phyloP scores from a whole-genome alignment of 768 basidiomycete species.

The Scleroderma bovista region DNA sequence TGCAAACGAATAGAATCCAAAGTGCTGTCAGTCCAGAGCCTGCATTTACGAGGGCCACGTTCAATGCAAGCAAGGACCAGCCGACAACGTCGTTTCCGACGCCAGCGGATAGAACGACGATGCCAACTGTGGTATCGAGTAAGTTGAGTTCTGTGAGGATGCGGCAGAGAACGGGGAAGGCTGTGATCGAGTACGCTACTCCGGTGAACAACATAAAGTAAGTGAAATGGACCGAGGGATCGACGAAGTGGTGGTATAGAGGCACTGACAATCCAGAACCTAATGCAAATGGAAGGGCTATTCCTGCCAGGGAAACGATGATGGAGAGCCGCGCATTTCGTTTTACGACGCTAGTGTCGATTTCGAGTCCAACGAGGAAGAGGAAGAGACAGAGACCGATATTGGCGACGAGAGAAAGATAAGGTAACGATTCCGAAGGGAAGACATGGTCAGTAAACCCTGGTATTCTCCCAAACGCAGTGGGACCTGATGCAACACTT shows the following conservation, averaged over 20 bases:
- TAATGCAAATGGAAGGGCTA: conserved; percentile 82
- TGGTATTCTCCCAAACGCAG: conserved; percentile 75
- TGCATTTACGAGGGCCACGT: conserved; percentile 89
- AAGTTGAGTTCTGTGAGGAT: conserved; percentile 89
- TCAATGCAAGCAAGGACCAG: conserved; percentile 86
- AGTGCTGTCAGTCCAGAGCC: conserved; percentile 77
- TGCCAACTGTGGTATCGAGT: conserved; percentile 86
- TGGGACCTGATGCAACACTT: conserved; percentile 30
- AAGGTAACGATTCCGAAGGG: conserved; percentile 62
- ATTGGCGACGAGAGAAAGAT: conserved; percentile 81
- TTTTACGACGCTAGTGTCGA: conserved; percentile 73
- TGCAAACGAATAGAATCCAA: conserved; percentile 73
- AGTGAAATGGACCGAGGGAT: conserved; percentile 62
- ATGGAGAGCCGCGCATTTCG: conserved; percentile 66
- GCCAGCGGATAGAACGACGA: conserved; percentile 89
- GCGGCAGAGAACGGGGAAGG: conserved; percentile 81
- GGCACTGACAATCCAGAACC: conserved; percentile 72
- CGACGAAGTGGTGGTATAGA: conserved; percentile 60
- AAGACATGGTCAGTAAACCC: conserved; percentile 86
- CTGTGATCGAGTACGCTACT: conserved; percentile 85
- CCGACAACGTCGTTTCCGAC: conserved; percentile 86
- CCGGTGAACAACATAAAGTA: conserved; percentile 94
- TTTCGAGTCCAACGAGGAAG: conserved; percentile 91
- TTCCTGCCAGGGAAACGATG: conserved; percentile 75
- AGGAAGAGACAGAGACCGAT: conserved; percentile 87